Evolutionary conservation across 2,329 filamentous ascomycete species (phyloP).

Genomic region (Incumbomyces delicatus): DNA sequence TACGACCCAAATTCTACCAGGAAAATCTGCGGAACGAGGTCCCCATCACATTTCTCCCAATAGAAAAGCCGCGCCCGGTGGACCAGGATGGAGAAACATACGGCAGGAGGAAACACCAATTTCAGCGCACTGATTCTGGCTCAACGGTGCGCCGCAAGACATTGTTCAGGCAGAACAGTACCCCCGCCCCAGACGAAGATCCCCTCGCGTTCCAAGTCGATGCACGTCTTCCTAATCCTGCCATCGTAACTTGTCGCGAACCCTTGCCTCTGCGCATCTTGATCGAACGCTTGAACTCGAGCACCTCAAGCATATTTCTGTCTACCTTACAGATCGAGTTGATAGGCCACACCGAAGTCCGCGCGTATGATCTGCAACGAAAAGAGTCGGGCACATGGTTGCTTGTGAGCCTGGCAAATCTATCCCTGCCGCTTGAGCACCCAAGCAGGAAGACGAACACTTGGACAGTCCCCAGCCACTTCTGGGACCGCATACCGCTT

Average conservation of each 20-base stretch:
- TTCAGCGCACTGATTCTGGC: slow-evolving; percentile 30
- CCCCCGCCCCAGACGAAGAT: slow-evolving; percentile 20
- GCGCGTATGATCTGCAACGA: slow-evolving; percentile 64
- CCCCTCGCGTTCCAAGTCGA: slow-evolving; percentile 62
- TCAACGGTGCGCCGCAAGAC: not conserved
- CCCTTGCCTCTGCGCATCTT: slow-evolving; percentile 72
- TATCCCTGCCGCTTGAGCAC: slow-evolving; percentile 60
- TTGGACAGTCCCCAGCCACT: slow-evolving; percentile 47
- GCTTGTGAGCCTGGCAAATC: slow-evolving; percentile 59
- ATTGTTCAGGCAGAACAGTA: slow-evolving; percentile 44
- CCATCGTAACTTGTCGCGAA: slow-evolving; percentile 81
- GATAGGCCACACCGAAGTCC: slow-evolving; percentile 67
- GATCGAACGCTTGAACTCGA: slow-evolving; percentile 63
- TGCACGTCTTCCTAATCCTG: slow-evolving; percentile 73
- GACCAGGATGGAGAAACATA: slow-evolving; percentile 67
- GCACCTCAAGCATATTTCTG: slow-evolving; percentile 61
- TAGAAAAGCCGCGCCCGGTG: slow-evolving; percentile 71
- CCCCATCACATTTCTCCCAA: slow-evolving; percentile 74
- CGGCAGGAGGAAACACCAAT: slow-evolving; percentile 62
- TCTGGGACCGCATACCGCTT: slow-evolving; percentile 64
- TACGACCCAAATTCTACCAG: slow-evolving; percentile 77
- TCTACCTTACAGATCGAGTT: slow-evolving; percentile 73
- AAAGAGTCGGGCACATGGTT: slow-evolving; percentile 67
- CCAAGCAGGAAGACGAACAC: slow-evolving; percentile 54
- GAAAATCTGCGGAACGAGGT: slow-evolving; percentile 61